These are phyloP conservation scores for Leishmania braziliensis DNA, from an alignment of 208 protist species.

Conservation along the genomic window DNA sequence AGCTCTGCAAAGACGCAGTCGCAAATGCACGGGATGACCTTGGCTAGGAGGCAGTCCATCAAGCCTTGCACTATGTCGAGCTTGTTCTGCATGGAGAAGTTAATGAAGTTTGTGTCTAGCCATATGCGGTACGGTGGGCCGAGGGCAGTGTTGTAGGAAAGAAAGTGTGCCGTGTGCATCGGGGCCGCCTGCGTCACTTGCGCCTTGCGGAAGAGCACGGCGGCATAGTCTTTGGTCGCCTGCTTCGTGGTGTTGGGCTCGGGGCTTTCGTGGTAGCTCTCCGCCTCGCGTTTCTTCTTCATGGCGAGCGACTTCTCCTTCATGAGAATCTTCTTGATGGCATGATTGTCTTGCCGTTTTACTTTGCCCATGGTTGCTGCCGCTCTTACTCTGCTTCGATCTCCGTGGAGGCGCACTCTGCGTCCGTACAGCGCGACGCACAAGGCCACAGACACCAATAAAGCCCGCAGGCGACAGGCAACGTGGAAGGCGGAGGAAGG, in stretches of 20 bases:
- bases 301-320: conserved; percentile 84
- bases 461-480: background rate
- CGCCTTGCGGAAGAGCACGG: conserved; percentile 62
- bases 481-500: background rate
- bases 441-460: background rate
- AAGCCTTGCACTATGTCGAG: conserved; percentile 97
- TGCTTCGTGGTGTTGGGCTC: conserved; percentile 42
- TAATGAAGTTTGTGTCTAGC: conserved; percentile 99
- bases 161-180: conserved; percentile 93
- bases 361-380: conserved; percentile 69
- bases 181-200: conserved; percentile 68
- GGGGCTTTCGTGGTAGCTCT: conserved; percentile 58
- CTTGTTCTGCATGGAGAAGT: conserved; percentile 99
- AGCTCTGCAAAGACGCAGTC: conserved; percentile 99
- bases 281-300: conserved; percentile 91
- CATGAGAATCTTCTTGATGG: conserved; percentile 92
- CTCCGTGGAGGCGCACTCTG: background rate
- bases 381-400: background rate
- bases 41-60: conserved; percentile 99
- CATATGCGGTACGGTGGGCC: conserved; percentile 99
- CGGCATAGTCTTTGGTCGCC: conserved; percentile 67
- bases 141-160: conserved; percentile 97
- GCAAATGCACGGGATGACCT: conserved; percentile 98
- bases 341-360: conserved; percentile 66
- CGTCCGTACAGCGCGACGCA: background rate